Evolutionary conservation across 352 stramenopile species (phyloP).

Genomic region (Pythium folliculosum): DNA sequence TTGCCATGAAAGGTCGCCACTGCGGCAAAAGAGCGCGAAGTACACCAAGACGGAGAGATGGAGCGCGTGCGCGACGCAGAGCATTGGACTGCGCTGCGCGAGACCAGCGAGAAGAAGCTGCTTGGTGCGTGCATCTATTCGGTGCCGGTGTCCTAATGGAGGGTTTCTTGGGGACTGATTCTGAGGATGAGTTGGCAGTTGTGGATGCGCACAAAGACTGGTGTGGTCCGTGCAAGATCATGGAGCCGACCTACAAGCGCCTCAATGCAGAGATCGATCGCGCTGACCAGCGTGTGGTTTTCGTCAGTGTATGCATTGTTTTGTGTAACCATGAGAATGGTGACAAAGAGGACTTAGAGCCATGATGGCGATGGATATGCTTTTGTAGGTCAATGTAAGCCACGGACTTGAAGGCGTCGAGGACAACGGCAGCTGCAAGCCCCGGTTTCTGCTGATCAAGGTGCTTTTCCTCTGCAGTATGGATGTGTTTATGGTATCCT

Average conservation of each 20-base stretch:
- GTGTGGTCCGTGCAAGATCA: conserved; percentile 75
- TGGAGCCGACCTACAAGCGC: conserved; percentile 75
- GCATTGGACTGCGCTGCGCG: conserved; percentile 55
- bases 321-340: background rate
- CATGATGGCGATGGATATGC: background rate
- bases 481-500: background rate
- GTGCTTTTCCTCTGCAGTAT: conserved; percentile 23
- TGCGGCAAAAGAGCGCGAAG: background rate
- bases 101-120: conserved; percentile 65
- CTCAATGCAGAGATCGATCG: conserved; percentile 58
- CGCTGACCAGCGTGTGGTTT: conserved; percentile 51
- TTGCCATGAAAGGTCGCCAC: conserved; percentile 14
- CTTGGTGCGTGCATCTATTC: conserved; percentile 39
- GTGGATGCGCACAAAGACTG: conserved; percentile 74
- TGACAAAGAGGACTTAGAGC: background rate
- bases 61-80: conserved; percentile 59
- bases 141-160: background rate
- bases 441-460: conserved; percentile 63
- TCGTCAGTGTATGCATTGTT: conserved; percentile 42
- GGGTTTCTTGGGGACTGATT: background rate
- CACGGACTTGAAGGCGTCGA: conserved; percentile 54
- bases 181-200: conserved; percentile 31
- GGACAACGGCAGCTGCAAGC: conserved; percentile 65
- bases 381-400: conserved; percentile 45
- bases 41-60: conserved; percentile 11